Conservation (phyloP, 345 rosid species). For the Salix suchowensis region DNA sequence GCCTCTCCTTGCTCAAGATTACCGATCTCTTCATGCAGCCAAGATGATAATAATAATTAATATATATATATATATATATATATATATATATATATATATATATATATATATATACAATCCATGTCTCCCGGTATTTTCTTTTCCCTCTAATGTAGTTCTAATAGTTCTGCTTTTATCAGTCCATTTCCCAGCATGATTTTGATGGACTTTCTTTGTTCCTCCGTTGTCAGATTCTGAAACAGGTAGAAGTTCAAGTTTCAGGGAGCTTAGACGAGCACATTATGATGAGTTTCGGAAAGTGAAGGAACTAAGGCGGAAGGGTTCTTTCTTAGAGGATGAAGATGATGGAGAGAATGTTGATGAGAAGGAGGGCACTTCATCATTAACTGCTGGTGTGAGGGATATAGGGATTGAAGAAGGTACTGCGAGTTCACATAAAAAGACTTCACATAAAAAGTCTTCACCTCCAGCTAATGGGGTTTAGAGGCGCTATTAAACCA, state of each 20-base stretch:
- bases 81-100: no score
- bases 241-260: conserved; percentile 48
- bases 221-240: conserved; percentile 36
- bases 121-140: neutral
- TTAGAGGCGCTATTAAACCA: neutral
- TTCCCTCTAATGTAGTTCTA: neutral
- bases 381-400: conserved; percentile 39
- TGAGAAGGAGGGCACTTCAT: conserved; percentile 28
- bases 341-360: conserved; percentile 44
- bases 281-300: conserved; percentile 83
- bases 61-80: no score
- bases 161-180: neutral
- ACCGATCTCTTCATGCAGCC: no score
- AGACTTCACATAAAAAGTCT: conserved; percentile 14
- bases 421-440: conserved; percentile 3
- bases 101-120: no score
- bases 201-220: neutral
- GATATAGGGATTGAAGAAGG: conserved; percentile 44
- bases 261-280: conserved; percentile 76
- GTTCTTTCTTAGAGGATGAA: conserved; percentile 60
- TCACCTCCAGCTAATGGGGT: conserved; percentile 32
- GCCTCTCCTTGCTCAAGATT: no score
- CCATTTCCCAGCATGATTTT: neutral
- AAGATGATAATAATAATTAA: no score
- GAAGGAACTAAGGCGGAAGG: conserved; percentile 63